phyloP scores from a whole-genome alignment of 2,329 filamentous ascomycete genomes.

The Colletotrichum limetticola region DNA sequence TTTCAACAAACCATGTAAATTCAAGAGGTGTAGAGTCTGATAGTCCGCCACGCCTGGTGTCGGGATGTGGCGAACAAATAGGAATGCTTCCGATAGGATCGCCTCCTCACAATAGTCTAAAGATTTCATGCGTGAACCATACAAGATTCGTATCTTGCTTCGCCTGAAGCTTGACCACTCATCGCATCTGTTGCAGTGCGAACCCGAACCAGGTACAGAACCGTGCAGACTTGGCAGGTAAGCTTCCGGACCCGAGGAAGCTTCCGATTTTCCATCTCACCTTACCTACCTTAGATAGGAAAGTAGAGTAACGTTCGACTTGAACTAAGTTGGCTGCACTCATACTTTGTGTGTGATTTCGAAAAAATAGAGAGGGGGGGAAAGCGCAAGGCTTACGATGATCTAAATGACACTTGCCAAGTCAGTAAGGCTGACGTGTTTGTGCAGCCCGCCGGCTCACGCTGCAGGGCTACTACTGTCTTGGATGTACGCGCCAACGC shows the following conservation, averaged over 20 bases:
- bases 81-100: background rate
- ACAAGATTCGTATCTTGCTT: background rate
- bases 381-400: background rate
- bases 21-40: too few relatives aligned
- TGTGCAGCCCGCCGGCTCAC: background rate
- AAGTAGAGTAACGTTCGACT: too few relatives aligned
- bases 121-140: background rate
- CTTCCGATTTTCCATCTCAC: background rate
- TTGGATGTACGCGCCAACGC: background rate
- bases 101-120: background rate
- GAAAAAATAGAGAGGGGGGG: fast-evolving
- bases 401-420: background rate
- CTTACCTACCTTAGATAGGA: background rate
- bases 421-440: background rate
- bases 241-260: background rate
- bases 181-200: background rate
- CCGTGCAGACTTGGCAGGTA: background rate
- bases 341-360: background rate
- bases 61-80: background rate
- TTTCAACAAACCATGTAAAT: background rate
- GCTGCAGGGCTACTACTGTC: background rate
- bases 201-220: background rate
- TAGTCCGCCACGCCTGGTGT: background rate
- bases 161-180: background rate
- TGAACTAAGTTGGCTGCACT: too few relatives aligned